phyloP scores from a whole-genome alignment of 2,329 filamentous ascomycete genomes.

The Neonectria hederae region DNA sequence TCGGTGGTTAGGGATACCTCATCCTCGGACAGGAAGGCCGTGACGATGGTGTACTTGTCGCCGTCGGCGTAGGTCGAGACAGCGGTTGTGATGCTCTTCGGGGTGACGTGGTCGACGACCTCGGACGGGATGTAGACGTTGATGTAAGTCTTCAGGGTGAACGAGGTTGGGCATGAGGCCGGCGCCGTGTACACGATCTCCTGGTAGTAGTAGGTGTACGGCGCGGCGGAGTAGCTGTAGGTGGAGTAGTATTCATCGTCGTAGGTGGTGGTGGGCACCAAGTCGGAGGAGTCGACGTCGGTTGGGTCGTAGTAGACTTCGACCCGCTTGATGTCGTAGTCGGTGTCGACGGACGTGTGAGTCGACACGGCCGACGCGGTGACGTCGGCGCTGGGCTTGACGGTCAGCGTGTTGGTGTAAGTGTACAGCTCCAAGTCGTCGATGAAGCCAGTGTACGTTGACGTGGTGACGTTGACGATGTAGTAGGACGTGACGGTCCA shows the following conservation, averaged over 20 bases:
- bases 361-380: conserved; percentile 1
- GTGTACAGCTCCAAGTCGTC: conserved; percentile 20
- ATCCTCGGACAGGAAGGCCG: conserved; percentile 22
- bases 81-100: conserved; percentile 10
- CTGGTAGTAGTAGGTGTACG: conserved; percentile 30
- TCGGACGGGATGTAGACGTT: conserved; percentile 22
- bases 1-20: conserved; percentile 22
- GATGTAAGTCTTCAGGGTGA: conserved; percentile 35
- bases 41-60: conserved; percentile 25
- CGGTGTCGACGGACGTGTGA: conserved; percentile 18
- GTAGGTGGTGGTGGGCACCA: conserved; percentile 21
- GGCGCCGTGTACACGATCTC: conserved; percentile 40
- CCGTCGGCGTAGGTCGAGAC: conserved; percentile 11
- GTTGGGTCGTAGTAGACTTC: conserved; percentile 24
- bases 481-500: conserved; percentile 36
- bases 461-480: conserved; percentile 18
- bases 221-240: not conserved
- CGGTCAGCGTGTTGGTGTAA: conserved; percentile 12
- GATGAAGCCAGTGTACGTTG: conserved; percentile 9
- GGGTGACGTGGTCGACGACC: conserved; percentile 19
- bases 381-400: conserved; percentile 25
- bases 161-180: conserved; percentile 41
- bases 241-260: not conserved
- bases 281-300: conserved; percentile 20
- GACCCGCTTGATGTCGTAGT: conserved; percentile 31